Evolutionary conservation across 2,329 filamentous ascomycete species (phyloP), one percentile per base, ranked within the genome.

Genomic region (Colletotrichum tofieldiae): DNA sequence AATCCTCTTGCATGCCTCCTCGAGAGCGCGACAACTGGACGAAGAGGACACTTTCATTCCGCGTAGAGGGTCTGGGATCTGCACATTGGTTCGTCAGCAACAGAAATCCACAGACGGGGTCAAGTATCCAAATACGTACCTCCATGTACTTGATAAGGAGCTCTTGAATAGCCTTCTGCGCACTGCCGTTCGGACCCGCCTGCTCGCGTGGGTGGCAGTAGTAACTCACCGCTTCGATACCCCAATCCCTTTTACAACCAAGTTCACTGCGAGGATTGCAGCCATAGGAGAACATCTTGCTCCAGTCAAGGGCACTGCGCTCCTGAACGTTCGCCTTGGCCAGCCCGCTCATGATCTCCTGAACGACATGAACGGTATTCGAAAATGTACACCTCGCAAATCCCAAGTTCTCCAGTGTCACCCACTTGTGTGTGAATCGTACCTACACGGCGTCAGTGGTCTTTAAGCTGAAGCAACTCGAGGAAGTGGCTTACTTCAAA

Each of bases 101-200:
- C 35, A 20, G n/a, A 41, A 11, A 39, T 8, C 2, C 47, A 51
- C n/a, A 51, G 6, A 26, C 23, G 12, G 14, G 8, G 35, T 32
- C 32, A 14, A 16, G 11, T 5, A 20, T 23, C 3, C 8, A 26
- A 14, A 29, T 18, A 26, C 35, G 14, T 39, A 63, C 60, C 47
- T 52, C 16, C 47, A 20, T 52, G 18, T 52, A 63, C 32, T 52
- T 32, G 2, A n/a, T 11, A n/a, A 63, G 11, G 26, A 41, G 60
- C 23, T 63, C 47, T 35, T 41, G 32, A 1, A 39, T 41, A 9
- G n/a, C 45, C 43, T 63, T 63, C 35, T 52, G 60, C n/a, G 60
- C 60, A n/a, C 14, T 63, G 32, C 35, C 35, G 35, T 49, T 52
- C 16, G 45, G 32, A 2, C 32, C 60, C 1, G 32, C 35, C 35